Base-by-base conservation (phyloP, 2,329 filamentous ascomycete species). In the Aspergillus pseudoviridinutans region DNA sequence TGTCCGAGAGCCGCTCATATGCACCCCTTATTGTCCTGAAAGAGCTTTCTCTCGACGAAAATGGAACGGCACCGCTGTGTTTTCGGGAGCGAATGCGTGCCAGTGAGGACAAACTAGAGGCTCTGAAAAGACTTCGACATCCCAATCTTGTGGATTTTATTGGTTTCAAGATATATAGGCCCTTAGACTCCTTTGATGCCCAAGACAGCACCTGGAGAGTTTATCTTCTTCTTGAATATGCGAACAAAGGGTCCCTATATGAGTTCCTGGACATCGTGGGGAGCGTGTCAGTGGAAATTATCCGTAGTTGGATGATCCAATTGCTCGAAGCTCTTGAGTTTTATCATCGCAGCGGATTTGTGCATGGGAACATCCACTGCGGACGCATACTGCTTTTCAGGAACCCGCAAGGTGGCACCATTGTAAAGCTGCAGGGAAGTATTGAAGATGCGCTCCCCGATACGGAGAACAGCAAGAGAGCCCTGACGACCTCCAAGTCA, bases 271-370 rank as follows among this genome's bases (percentile, higher is more conserved):
- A 93, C 56, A 84, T 93, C 59, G 86, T 91, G 46, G 91, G 89
- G 4, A 84, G 84, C 29, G 78, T 97, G 52, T 84, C 88, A 46
- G 83, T 90, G 53, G 84, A 85, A 61, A 92, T 88, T 70, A 87
- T 92, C 49, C 88, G 92, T 54, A 87, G 90, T 25, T 97, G 92
- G 88, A 94, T 91, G n/a, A 86, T 92, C 58, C 91, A 96, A 67
- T 80, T 99, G 20, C 83, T 99, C 27, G 91, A 97, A 75, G 94
- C 88, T 0, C 79, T 99, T 28, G 89, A 91, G 58, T 96, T 89
- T 71, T 85, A 96, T 53, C 93, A 97, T 74, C 88, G 88, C 62
- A 87, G 90, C 69, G 91, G 91, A 22, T 82, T 97, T 56, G 81
- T 91, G 25, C 94, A 97, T 73, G 89, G 90, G 68, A 86, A 90